A percentile compares a stretch with the other conserved stretches of the same genome.
Conservation (phyloP, 176 grass and related monocot genomes). For the Hordeum marinum region DNA sequence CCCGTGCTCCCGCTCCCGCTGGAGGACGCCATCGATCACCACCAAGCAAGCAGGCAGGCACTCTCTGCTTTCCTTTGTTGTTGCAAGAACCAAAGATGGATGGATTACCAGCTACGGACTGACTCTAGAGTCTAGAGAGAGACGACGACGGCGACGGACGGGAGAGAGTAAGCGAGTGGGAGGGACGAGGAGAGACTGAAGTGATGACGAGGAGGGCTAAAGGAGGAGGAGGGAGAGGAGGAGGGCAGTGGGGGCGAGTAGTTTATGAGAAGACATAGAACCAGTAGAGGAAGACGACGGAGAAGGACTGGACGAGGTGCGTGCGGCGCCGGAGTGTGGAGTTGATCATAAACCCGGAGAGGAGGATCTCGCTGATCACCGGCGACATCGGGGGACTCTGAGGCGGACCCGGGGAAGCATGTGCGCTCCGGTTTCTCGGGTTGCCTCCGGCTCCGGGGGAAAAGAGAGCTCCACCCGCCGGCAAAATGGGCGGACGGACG, state of each 20-base stretch:
- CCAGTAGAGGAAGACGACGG: constrained; percentile 99
- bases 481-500: not conserved
- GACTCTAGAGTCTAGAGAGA: not conserved
- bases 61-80: constrained; percentile 2
- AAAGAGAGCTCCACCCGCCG: not conserved
- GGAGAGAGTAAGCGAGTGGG: not conserved
- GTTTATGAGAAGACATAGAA: constrained; percentile 99
- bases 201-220: not conserved
- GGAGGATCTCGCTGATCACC: constrained; percentile 98
- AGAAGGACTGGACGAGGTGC: constrained; percentile 98
- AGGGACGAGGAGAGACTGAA: not conserved
- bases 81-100: not conserved
- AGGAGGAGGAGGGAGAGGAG: not conserved
- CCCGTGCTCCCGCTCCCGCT: constrained; percentile 51
- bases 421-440: constrained; percentile 15
- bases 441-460: not conserved
- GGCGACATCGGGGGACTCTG: constrained; percentile 84
- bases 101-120: constrained; percentile 5
- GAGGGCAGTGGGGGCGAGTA: not conserved
- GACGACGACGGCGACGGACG: not conserved
- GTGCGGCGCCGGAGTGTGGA: constrained; percentile 87
- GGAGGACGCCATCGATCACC: constrained; percentile 67
- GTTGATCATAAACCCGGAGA: constrained; percentile 99
- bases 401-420: constrained; percentile 62
- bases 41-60: not conserved